Conservation (phyloP, 2,329 filamentous ascomycete species). For the Malbranchea zuffiana region DNA sequence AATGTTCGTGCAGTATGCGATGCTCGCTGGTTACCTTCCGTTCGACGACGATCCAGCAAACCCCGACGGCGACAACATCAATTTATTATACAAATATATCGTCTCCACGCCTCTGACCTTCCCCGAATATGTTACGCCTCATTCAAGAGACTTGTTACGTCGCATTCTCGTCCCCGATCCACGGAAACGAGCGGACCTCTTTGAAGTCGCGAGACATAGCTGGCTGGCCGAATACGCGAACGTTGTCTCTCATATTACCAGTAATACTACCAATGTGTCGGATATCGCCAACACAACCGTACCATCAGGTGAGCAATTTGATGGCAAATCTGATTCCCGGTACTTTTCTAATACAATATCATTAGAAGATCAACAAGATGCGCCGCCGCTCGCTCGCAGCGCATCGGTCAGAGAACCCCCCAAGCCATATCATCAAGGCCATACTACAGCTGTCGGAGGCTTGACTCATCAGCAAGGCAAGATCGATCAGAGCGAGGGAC, state of each 20-base stretch:
- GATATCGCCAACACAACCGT: constrained; percentile 76
- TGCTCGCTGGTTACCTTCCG: constrained; percentile 93
- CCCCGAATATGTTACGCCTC: constrained; percentile 95
- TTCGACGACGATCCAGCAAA: constrained; percentile 98
- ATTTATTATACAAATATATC: constrained; percentile 97
- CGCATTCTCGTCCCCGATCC: constrained; percentile 93
- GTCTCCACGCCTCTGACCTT: constrained; percentile 94
- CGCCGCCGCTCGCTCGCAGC: constrained; percentile 62
- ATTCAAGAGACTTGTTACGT: constrained; percentile 82
- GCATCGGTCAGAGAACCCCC: constrained; percentile 81
- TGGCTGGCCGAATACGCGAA: constrained; percentile 98
- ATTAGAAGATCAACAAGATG: constrained; percentile 45
- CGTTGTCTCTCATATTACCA: constrained; percentile 93
- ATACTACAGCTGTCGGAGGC: constrained; percentile 40
- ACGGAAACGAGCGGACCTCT: constrained; percentile 84
- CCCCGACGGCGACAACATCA: constrained; percentile 97
- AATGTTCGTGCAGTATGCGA: constrained; percentile 64
- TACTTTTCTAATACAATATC: constrained; percentile 2
- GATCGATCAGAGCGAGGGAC: constrained; percentile 55
- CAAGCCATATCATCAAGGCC: constrained; percentile 43
- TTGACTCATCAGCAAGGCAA: constrained; percentile 63
- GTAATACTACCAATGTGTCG: constrained; percentile 74
- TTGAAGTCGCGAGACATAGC: constrained; percentile 94
- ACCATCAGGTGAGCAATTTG: constrained; percentile 41
- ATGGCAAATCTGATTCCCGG: not conserved